Conservation (phyloP, 2,329 filamentous ascomycete species). For the Epichloe coenophiala region DNA sequence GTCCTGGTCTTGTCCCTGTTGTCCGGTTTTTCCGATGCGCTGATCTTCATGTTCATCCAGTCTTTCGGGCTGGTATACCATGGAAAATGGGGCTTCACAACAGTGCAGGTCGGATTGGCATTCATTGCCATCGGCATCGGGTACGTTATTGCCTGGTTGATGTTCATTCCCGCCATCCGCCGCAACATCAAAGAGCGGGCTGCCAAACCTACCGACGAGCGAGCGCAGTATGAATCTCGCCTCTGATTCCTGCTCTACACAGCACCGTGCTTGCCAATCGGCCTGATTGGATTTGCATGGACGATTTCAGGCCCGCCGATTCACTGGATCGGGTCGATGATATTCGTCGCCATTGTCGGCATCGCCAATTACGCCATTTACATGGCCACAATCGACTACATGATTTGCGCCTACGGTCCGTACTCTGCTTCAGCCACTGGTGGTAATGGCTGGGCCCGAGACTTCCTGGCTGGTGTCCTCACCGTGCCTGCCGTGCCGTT, state of each 20-base stretch:
- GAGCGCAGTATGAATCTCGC: slow-evolving; percentile 55
- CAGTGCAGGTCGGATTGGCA: slow-evolving; percentile 41
- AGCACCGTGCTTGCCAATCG: slow-evolving; percentile 47
- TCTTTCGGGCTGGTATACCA: slow-evolving; percentile 54
- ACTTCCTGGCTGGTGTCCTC: slow-evolving; percentile 59
- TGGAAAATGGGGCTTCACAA: slow-evolving; percentile 48
- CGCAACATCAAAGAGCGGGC: slow-evolving; percentile 37
- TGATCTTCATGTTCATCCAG: slow-evolving; percentile 69
- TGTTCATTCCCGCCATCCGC: slow-evolving; percentile 44
- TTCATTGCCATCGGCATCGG: slow-evolving; percentile 56
- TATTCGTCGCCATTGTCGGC: slow-evolving; percentile 52
- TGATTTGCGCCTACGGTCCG: slow-evolving; percentile 59
- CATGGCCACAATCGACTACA: slow-evolving; percentile 68
- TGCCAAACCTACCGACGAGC: slow-evolving; percentile 37
- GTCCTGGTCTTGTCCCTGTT: slow-evolving; percentile 57
- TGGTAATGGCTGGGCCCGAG: slow-evolving; percentile 61
- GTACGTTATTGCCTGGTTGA: slow-evolving; percentile 47
- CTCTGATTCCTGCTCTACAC: slow-evolving; percentile 52
- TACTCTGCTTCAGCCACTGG: slow-evolving; percentile 65
- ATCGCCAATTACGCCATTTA: slow-evolving; percentile 65
- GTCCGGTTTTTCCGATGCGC: slow-evolving; percentile 58
- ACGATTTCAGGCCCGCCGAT: slow-evolving; percentile 48
- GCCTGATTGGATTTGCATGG: slow-evolving; percentile 58
- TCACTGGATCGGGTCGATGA: slow-evolving; percentile 55
- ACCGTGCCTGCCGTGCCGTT: slow-evolving; percentile 55